Evolutionary conservation across 164 flowering plant genomes (phyloP).

Genomic region (Chimonanthus salicifolius): DNA sequence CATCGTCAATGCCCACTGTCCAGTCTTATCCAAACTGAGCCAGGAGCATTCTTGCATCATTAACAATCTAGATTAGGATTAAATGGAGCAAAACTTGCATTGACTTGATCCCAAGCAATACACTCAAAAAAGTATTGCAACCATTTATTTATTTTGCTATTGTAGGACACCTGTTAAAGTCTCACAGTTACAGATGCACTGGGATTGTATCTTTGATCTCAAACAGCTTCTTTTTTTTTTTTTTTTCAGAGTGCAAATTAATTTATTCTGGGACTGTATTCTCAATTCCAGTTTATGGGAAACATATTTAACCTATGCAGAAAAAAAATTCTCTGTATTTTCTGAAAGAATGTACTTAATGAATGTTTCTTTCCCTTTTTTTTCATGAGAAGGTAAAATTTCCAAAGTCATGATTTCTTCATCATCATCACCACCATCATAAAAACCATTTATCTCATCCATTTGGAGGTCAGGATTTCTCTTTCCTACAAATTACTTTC

Average conservation of each 20-base stretch:
- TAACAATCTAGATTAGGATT: too few species aligned
- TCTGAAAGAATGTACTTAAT: background rate
- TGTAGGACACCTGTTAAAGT: background rate
- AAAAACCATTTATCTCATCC: background rate
- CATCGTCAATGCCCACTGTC: too few species aligned
- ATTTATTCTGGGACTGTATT: background rate
- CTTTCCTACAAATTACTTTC: background rate
- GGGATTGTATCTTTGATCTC: background rate
- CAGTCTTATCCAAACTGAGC: background rate
- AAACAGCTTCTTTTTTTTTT: background rate
- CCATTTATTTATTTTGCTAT: background rate
- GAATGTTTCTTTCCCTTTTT: background rate
- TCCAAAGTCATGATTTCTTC: too few species aligned
- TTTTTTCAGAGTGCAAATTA: background rate
- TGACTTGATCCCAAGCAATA: background rate
- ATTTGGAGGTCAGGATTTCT: background rate
- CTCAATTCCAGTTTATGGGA: background rate
- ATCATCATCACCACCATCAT: too few species aligned
- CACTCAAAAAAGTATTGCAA: background rate
- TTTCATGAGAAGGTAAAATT: background rate
- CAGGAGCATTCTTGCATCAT: too few species aligned
- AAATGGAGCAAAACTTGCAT: background rate
- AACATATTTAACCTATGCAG: background rate
- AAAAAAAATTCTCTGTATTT: too few species aligned
- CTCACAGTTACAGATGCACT: too few species aligned